Percentiles rank a stretch among this genome's conserved stretches.
phyloP scores from a whole-genome alignment of 2,329 filamentous ascomycete species.

The Alternaria angustiovoidea region DNA sequence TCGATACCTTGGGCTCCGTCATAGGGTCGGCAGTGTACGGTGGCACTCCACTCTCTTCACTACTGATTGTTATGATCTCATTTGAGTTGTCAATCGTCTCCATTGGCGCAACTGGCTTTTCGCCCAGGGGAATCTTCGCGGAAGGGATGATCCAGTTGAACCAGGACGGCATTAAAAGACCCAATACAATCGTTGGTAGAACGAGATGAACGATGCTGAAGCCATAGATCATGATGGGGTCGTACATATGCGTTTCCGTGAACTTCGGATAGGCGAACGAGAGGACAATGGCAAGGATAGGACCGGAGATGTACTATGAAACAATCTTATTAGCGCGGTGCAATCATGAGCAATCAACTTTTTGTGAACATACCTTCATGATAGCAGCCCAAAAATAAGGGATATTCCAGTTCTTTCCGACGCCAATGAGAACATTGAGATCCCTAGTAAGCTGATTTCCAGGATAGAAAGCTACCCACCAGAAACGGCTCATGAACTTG shows the following conservation, averaged over 20 bases:
- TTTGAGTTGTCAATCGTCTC: constrained; percentile 11
- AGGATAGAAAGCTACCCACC: constrained; percentile 60
- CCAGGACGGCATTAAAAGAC: not conserved
- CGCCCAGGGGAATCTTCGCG: constrained; percentile 1
- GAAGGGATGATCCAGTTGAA: constrained; percentile 4
- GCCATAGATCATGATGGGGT: constrained; percentile 37
- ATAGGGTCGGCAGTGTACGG: not conserved
- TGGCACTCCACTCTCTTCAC: not conserved
- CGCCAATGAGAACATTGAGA: constrained; percentile 60
- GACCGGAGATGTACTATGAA: constrained; percentile 30
- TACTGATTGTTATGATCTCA: not conserved
- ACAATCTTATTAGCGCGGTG: too few species aligned
- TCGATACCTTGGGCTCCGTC: too few species aligned
- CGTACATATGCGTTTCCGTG: constrained; percentile 14
- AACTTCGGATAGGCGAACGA: constrained; percentile 37
- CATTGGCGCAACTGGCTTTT: constrained; percentile 9
- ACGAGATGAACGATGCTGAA: constrained; percentile 29
- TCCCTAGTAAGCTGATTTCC: constrained; percentile 64
- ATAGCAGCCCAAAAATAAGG: constrained; percentile 56
- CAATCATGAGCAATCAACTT: too few species aligned
- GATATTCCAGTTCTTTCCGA: constrained; percentile 62
- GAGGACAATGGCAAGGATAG: constrained; percentile 34
- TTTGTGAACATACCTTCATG: constrained; percentile 2
- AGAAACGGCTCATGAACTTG: constrained; percentile 39
- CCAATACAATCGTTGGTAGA: not conserved